Evolutionary conservation across 805 yeast genomes (phyloP).

Genomic region (Metschnikowia reukaufii): DNA sequence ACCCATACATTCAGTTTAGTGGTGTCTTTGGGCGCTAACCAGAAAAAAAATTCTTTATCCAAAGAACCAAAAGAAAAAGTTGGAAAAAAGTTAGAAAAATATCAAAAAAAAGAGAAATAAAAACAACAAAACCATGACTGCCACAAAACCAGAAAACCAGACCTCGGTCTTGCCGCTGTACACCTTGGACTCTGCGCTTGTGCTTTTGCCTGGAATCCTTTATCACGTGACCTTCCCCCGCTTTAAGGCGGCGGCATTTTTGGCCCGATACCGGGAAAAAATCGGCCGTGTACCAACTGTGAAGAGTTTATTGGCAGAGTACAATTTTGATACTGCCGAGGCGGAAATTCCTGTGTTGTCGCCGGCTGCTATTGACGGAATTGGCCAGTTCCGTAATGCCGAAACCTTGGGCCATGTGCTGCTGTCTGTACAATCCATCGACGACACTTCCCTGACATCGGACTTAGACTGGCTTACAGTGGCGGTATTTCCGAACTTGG

Average conservation of each 20-base stretch:
- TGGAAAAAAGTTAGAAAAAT: no score
- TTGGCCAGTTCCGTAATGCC: conserved; percentile 22
- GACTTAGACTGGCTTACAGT: conserved; percentile 40
- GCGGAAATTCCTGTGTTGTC: conserved; percentile 24
- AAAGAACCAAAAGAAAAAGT: no score
- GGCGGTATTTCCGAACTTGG: conserved; percentile 36
- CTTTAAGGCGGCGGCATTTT: conserved; percentile 46
- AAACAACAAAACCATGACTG: background rate
- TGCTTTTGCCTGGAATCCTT: conserved; percentile 61
- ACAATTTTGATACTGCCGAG: conserved; percentile 28
- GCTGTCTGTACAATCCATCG: background rate
- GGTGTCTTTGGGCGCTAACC: no score
- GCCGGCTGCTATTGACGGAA: conserved; percentile 32
- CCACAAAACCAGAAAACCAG: background rate
- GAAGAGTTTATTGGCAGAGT: conserved; percentile 34
- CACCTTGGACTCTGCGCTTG: conserved; percentile 43
- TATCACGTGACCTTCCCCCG: conserved; percentile 56
- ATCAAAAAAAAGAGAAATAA: background rate
- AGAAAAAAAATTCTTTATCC: no score
- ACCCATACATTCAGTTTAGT: no score
- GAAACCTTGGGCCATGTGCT: conserved; percentile 8
- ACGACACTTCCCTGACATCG: background rate
- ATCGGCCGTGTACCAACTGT: conserved; percentile 28
- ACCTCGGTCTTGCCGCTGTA: conserved; percentile 39
- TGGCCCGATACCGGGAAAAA: conserved; percentile 41